These are phyloP conservation scores for Cryptococcus sp. DNA, from an alignment of 1,284 basidiomycete genomes.

Conservation along the genomic window DNA sequence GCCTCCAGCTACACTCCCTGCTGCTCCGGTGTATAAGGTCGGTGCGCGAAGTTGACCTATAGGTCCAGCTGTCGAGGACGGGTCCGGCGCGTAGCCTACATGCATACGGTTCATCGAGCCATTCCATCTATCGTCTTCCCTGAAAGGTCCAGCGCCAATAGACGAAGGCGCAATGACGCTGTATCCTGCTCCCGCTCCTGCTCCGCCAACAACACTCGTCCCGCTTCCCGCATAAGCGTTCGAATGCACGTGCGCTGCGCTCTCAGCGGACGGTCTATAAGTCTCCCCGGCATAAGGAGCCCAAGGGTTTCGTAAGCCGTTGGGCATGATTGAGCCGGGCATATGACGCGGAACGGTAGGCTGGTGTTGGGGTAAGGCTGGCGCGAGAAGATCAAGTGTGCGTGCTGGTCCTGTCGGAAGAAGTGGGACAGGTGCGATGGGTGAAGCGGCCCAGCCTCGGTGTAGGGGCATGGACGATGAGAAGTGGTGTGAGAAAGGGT, in stretches of 20 bases:
- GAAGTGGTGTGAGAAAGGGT: neutral
- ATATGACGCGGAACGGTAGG: neutral
- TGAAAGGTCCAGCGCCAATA: constrained; percentile 7
- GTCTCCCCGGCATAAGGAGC: constrained; percentile 31
- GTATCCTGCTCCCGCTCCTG: neutral
- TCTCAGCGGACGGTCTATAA: constrained; percentile 21
- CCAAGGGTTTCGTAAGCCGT: constrained; percentile 37
- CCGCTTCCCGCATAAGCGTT: neutral
- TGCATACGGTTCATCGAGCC: constrained; percentile 30
- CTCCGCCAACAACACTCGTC: neutral
- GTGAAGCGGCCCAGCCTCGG: neutral
- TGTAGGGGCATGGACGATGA: neutral
- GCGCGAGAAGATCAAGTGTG: constrained; percentile 10
- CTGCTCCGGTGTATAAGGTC: neutral
- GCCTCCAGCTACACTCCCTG: neutral
- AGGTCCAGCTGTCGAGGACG: constrained; percentile 26
- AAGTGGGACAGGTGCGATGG: neutral
- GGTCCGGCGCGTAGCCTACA: constrained; percentile 30
- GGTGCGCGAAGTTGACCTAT: constrained; percentile 7
- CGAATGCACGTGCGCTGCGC: neutral
- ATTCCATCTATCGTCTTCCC: constrained; percentile 38
- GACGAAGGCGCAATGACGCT: constrained; percentile 10
- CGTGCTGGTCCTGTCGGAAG: constrained; percentile 15
- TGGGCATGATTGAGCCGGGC: constrained; percentile 25
- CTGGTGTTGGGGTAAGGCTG: no score